Evolutionary conservation across 805 yeast genomes (phyloP).

Genomic region (Maudiozyma serrabonitensis): DNA sequence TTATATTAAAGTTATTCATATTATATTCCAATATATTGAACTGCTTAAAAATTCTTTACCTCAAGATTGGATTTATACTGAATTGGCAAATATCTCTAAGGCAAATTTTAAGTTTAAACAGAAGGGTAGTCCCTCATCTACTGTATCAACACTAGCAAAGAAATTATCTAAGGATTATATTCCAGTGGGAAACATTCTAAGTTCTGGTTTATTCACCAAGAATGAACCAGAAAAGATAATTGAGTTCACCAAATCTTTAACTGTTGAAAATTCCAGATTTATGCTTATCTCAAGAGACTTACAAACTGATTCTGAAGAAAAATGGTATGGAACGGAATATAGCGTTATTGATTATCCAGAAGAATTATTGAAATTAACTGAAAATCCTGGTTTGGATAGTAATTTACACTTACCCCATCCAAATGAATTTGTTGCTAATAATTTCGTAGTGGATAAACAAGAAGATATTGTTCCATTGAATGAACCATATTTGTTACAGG

Average conservation of each 20-base stretch:
- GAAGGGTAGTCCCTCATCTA: conserved; percentile 58
- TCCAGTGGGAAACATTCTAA: conserved; percentile 58
- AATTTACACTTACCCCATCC: conserved; percentile 52
- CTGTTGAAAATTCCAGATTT: conserved; percentile 50
- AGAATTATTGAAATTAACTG: conserved; percentile 30
- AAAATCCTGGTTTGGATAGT: conserved; percentile 23
- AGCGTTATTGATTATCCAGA: conserved; percentile 36
- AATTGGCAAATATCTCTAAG: conserved; percentile 55
- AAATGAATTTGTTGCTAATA: conserved; percentile 76
- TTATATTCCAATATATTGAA: conserved; percentile 64
- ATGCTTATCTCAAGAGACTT: conserved; percentile 45
- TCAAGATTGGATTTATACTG: conserved; percentile 72
- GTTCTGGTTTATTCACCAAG: conserved; percentile 44
- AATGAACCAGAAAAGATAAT: conserved; percentile 48
- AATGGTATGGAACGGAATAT: conserved; percentile 90
- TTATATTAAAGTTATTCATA: conserved; percentile 49
- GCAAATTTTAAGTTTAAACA: conserved; percentile 74
- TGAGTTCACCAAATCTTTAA: conserved; percentile 41
- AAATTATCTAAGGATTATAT: conserved; percentile 46
- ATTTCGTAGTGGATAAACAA: conserved; percentile 51
- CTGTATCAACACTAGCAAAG: conserved; percentile 62
- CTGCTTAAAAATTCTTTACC: conserved; percentile 51
- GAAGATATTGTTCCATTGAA: conserved; percentile 28
- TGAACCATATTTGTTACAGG: conserved; percentile 55
- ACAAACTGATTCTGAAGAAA: conserved; percentile 46